These are phyloP conservation scores for Penicillium verrucosum DNA, from an alignment of 2,329 filamentous ascomycete species.

Conservation along the genomic window DNA sequence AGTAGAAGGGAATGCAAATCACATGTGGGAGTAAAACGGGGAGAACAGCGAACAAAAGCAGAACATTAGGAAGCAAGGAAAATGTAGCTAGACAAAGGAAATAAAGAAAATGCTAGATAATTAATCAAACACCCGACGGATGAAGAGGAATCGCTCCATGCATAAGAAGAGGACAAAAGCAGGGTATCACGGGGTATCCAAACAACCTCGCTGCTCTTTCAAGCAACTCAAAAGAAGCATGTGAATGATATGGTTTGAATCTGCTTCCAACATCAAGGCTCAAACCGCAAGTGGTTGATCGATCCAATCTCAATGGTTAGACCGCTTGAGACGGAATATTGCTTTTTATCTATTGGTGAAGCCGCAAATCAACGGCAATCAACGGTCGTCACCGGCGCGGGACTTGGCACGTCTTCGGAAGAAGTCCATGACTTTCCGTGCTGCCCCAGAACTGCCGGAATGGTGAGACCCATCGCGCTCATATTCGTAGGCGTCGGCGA, in stretches of 20 bases:
- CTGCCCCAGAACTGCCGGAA: conserved; percentile 79
- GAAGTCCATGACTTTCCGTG: conserved; percentile 96
- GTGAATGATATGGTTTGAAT: conserved; percentile 11
- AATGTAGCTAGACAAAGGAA: conserved; percentile 31
- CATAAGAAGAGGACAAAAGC: conserved; percentile 34
- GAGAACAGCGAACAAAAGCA: conserved; percentile 6
- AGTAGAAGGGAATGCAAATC: conserved; percentile 23
- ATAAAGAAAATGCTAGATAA: conserved; percentile 34
- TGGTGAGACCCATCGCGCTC: conserved; percentile 60
- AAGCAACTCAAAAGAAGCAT: conserved; percentile 20
- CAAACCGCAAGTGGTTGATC: conserved; percentile 11
- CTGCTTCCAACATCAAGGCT: conserved; percentile 14
- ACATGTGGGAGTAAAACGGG: conserved; percentile 9
- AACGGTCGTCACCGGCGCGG: conserved; percentile 51
- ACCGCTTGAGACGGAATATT: not conserved
- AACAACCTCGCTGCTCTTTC: conserved; percentile 36
- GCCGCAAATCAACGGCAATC: conserved; percentile 30
- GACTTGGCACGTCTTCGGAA: conserved; percentile 84
- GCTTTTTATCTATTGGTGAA: conserved; percentile 10
- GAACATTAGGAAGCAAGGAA: conserved; percentile 20
- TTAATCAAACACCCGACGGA: conserved; percentile 32
- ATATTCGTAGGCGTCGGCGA: conserved; percentile 82
- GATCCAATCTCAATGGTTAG: conserved; percentile 10
- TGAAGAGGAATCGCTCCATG: conserved; percentile 36
- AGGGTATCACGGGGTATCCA: conserved; percentile 43